These are phyloP conservation scores for Galeopsis tetrahit DNA, from an alignment of 257 asterid species.

Conservation along the genomic window DNA sequence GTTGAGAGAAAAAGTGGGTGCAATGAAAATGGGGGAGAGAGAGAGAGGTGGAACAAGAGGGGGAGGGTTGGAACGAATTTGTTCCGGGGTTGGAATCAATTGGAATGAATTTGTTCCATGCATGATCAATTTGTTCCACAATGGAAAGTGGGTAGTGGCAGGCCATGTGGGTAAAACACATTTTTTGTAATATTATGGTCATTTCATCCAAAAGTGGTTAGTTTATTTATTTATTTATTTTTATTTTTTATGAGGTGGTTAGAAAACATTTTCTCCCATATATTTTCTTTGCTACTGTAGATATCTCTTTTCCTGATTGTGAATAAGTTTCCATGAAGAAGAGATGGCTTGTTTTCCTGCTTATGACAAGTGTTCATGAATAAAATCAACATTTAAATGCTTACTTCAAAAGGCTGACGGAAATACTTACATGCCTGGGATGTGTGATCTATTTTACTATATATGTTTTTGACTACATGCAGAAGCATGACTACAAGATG, in stretches of 20 bases:
- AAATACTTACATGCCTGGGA: slow-evolving; percentile 13
- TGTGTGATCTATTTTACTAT: background rate
- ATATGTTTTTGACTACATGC: slow-evolving; percentile 15
- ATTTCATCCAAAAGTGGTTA: background rate
- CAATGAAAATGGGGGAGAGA: no score
- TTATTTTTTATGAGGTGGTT: no score
- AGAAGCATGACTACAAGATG: slow-evolving; percentile 90
- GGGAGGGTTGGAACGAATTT: no score
- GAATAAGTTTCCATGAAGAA: background rate
- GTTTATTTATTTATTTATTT: no score
- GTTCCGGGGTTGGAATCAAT: no score
- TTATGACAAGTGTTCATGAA: background rate
- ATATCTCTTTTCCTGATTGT: slow-evolving; percentile 3
- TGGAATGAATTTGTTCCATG: background rate
- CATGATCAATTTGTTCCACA: background rate
- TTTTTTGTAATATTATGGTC: background rate
- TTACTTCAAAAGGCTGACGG: background rate
- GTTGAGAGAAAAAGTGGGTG: no score
- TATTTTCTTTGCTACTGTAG: background rate
- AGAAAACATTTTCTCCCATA: no score
- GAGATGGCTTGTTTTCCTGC: slow-evolving; percentile 12
- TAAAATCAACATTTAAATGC: background rate
- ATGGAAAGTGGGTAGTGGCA: background rate
- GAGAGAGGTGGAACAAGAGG: background rate
- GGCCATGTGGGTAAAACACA: background rate